Conservation (phyloP, 345 rosid genomes). For the Theobroma cacao region DNA sequence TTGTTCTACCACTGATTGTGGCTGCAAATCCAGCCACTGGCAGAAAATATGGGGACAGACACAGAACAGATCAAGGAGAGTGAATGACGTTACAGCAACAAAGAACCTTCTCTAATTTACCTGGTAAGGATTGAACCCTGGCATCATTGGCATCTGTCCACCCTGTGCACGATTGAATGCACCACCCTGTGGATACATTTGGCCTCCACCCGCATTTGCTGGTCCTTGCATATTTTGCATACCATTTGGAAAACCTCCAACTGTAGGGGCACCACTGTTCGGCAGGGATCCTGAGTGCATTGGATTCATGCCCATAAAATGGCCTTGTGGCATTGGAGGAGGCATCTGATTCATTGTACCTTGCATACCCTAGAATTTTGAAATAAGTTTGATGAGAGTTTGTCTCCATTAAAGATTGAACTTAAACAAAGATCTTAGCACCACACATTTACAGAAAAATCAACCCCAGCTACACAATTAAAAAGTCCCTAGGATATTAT, state of each 20-base stretch:
- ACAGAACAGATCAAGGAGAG: not conserved
- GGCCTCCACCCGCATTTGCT: slow-evolving; percentile 41
- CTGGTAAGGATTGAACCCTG: slow-evolving; percentile 86
- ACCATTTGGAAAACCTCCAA: slow-evolving; percentile 64
- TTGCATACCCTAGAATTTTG: slow-evolving; percentile 67
- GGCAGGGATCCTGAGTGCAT: slow-evolving; percentile 57
- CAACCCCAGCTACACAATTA: not conserved
- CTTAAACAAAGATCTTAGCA: not conserved
- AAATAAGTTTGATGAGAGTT: not conserved
- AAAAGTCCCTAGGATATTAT: not conserved
- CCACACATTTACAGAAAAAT: not conserved
- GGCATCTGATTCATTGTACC: slow-evolving; percentile 76
- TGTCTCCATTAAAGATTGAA: not conserved
- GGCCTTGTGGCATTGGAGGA: slow-evolving; percentile 77
- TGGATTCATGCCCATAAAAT: slow-evolving; percentile 77
- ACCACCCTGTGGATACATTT: slow-evolving; percentile 76
- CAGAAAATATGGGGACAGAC: not conserved
- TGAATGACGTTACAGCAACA: not conserved
- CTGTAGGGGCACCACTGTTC: slow-evolving; percentile 48
- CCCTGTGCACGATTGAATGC: slow-evolving; percentile 75
- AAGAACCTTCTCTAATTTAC: slow-evolving; percentile 22
- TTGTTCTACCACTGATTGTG: not conserved
- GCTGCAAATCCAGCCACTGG: not conserved
- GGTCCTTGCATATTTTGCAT: slow-evolving; percentile 81
- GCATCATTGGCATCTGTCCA: slow-evolving; percentile 82